These are phyloP conservation scores for Bodo saltans DNA, from an alignment of 78 protist species.

Conservation along the genomic window DNA sequence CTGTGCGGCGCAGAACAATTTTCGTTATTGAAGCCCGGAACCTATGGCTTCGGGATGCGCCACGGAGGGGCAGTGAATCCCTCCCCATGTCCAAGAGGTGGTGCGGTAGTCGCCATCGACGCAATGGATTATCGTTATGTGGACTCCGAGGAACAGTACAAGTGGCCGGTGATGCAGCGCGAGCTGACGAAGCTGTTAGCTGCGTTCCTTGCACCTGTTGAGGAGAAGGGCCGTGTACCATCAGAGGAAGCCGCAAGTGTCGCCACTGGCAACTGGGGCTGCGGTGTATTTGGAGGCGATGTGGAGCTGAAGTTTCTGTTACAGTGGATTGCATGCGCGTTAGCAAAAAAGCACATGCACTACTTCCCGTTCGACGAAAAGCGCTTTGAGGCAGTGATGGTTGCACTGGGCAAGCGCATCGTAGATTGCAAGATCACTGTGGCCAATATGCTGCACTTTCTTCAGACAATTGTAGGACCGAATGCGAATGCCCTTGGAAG, in stretches of 20 bases:
- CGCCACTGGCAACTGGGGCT: constrained; percentile 31
- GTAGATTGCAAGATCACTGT: no score
- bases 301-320: not conserved
- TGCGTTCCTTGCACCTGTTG: not conserved
- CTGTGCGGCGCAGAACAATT: not conserved
- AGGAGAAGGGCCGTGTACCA: no score
- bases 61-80: not conserved
- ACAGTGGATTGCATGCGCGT: constrained; percentile 14
- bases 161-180: not conserved
- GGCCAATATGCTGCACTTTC: no score
- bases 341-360: no score
- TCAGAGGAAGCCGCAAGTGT: not conserved
- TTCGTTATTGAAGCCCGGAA: not conserved
- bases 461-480: no score
- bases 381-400: no score
- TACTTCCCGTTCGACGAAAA: no score
- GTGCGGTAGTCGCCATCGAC: not conserved
- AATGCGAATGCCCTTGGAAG: no score
- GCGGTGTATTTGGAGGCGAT: constrained; percentile 13
- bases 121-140: not conserved
- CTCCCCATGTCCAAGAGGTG: not conserved
- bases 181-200: not conserved
- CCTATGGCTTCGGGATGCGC: not conserved
- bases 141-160: not conserved
- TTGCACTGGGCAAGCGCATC: no score